phyloP scores from a whole-genome alignment of 352 stramenopile species.

The Globisporangium camurandrum region DNA sequence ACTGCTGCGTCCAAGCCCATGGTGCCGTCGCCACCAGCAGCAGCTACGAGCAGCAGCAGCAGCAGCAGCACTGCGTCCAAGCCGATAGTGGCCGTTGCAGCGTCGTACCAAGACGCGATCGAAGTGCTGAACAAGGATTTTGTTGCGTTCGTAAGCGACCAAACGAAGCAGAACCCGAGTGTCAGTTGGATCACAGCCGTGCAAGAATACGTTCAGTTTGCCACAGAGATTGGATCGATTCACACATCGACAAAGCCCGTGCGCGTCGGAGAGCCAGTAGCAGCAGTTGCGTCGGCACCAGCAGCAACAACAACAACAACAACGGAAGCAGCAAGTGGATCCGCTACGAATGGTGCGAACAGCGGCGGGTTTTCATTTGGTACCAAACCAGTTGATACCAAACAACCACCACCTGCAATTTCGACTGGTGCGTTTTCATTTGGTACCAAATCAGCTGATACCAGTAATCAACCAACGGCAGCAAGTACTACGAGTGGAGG shows the following conservation, averaged over 20 bases:
- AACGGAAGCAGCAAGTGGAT: too few species aligned
- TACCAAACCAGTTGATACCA: slow-evolving; percentile 8
- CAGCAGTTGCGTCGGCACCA: slow-evolving; percentile 9
- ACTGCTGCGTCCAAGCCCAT: background rate
- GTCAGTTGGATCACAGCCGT: slow-evolving; percentile 55
- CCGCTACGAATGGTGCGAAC: background rate
- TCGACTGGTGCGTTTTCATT: slow-evolving; percentile 10
- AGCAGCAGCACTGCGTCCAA: slow-evolving; percentile 2
- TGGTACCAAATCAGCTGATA: background rate
- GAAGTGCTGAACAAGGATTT: slow-evolving; percentile 80
- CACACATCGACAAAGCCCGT: slow-evolving; percentile 57
- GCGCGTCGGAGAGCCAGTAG: slow-evolving; percentile 25
- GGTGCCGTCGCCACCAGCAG: background rate
- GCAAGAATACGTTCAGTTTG: slow-evolving; percentile 75
- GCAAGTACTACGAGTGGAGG: slow-evolving; percentile 5
- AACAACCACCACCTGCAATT: slow-evolving; percentile 12
- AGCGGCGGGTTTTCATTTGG: slow-evolving; percentile 27
- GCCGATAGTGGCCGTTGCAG: background rate
- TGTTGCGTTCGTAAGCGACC: slow-evolving; percentile 55
- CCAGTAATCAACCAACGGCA: too few species aligned
- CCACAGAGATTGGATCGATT: slow-evolving; percentile 45
- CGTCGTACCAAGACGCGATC: slow-evolving; percentile 69
- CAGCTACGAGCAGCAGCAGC: background rate
- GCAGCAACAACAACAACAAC: background rate
- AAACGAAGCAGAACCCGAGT: slow-evolving; percentile 59